Conservation (phyloP, 345 rosid genomes). For the Eucalyptus sp. region DNA sequence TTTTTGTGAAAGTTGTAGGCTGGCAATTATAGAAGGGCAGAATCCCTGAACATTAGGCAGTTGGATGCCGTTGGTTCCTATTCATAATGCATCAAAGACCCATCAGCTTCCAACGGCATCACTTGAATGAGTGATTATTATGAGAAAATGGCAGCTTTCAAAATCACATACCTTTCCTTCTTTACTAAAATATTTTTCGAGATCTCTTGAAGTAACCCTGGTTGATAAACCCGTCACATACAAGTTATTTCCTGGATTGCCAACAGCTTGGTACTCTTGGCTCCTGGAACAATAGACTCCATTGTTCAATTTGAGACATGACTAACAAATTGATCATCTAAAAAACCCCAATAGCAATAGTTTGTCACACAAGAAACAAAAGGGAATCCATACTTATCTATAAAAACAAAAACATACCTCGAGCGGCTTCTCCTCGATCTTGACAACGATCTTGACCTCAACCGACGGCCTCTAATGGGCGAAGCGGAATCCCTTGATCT, state of each 20-base stretch:
- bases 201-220: constrained; percentile 27
- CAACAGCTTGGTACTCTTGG: constrained; percentile 20
- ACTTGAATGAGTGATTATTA: neutral
- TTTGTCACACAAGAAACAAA: neutral
- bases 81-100: neutral
- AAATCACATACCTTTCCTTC: constrained; percentile 47
- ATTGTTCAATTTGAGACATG: neutral
- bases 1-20: neutral
- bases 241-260: constrained; percentile 54
- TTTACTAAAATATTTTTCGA: constrained; percentile 39
- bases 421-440: constrained; percentile 34
- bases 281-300: constrained; percentile 28
- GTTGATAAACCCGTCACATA: constrained; percentile 62
- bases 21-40: neutral
- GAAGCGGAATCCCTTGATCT: constrained; percentile 18
- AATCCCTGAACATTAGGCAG: neutral
- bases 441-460: constrained; percentile 27
- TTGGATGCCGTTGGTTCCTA: neutral
- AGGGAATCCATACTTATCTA: neutral
- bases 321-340: neutral
- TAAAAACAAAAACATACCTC: constrained; percentile 6
- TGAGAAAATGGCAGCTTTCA: neutral
- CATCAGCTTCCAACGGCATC: neutral
- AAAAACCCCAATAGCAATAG: neutral
- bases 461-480: constrained; percentile 20